phyloP scores from a whole-genome alignment of 1,284 basidiomycete species.

The Athelia psychrophila region DNA sequence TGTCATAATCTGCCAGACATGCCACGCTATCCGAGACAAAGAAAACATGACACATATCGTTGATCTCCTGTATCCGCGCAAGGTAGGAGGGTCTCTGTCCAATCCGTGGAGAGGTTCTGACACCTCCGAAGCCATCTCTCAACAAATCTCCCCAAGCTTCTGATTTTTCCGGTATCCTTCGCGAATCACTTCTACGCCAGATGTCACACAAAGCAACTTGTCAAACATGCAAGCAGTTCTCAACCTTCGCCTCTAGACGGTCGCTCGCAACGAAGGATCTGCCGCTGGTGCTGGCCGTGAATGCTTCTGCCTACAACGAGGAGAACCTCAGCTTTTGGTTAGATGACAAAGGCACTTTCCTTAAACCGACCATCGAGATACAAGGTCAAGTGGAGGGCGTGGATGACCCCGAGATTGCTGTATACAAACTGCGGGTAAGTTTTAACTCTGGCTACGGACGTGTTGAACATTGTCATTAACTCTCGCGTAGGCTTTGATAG shows the following conservation, averaged over 20 bases:
- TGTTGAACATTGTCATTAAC: background rate
- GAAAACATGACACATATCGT: slow-evolving; percentile 77
- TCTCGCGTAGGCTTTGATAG: slow-evolving; percentile 65
- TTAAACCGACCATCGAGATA: slow-evolving; percentile 52
- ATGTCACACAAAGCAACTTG: slow-evolving; percentile 86
- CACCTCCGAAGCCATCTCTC: slow-evolving; percentile 34
- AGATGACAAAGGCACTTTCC: slow-evolving; percentile 56
- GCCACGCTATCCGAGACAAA: slow-evolving; percentile 70
- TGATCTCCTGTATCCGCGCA: slow-evolving; percentile 88
- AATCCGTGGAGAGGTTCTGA: background rate
- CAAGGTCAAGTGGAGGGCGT: slow-evolving; percentile 57
- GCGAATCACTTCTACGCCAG: slow-evolving; percentile 78
- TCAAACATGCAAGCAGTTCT: slow-evolving; percentile 75
- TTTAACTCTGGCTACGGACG: slow-evolving; percentile 1
- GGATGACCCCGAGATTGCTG: slow-evolving; percentile 52
- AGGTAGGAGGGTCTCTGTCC: slow-evolving; percentile 44
- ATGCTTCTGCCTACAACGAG: slow-evolving; percentile 78
- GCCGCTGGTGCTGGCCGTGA: slow-evolving; percentile 87
- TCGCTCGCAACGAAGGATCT: slow-evolving; percentile 67
- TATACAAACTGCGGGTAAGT: slow-evolving; percentile 74
- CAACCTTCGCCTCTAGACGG: slow-evolving; percentile 72
- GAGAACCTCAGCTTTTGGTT: slow-evolving; percentile 81
- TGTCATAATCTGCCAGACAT: slow-evolving; percentile 72
- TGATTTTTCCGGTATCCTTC: slow-evolving; percentile 74
- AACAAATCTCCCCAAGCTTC: slow-evolving; percentile 47